Base-by-base conservation (phyloP, 768 basidiomycete genomes). In the Lentinus tigrinus region DNA sequence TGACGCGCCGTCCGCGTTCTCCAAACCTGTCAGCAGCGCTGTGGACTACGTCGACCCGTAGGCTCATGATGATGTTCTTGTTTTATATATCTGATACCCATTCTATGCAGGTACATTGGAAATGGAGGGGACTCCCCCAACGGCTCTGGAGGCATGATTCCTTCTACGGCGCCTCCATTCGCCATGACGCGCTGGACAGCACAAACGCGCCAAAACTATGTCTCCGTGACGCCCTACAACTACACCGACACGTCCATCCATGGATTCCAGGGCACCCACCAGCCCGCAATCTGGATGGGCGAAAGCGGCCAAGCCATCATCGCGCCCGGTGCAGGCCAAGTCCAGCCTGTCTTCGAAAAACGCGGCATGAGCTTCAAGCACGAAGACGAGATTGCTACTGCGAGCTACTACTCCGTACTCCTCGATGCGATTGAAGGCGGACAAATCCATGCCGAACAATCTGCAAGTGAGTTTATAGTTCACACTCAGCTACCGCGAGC, bases 241-340 rank as follows among this genome's bases (percentile, higher is more conserved):
- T 78, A 81, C 68, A 86, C 88, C 0, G 80, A 79, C 57, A 73
- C 69, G 0, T 66, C 65, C 13, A 81, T 92, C 3, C 85, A 89
- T 63, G 91, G 91, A 1, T 91, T 93, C 64, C 58, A 64, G 43
- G 90, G 82, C 4, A 92, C 91, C 3, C 84, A 90, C 53, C 91
- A 91, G 63, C 90, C 91, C 11, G 91, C 91, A 0, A 92, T 93
- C 37, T 93, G 90, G 91, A 93, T 93, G 90, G 91, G 87, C 2
- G 89, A 89, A 64, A 88, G 84, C 60, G 89, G 81, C 0, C 81
- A 82, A 47, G 81, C 85, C 3, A 76, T 81, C 4, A 75, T 91
- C 24, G 77, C 79, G 27, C 87, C 89, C 11, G 88, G 88, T 6
- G 69, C 70, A 8, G 80, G 81, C 17, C 56, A 66, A 3, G 74